Evolutionary conservation across 768 basidiomycete species (phyloP), one percentile per base, ranked within the genome.

Genomic region (Postia placenta): DNA sequence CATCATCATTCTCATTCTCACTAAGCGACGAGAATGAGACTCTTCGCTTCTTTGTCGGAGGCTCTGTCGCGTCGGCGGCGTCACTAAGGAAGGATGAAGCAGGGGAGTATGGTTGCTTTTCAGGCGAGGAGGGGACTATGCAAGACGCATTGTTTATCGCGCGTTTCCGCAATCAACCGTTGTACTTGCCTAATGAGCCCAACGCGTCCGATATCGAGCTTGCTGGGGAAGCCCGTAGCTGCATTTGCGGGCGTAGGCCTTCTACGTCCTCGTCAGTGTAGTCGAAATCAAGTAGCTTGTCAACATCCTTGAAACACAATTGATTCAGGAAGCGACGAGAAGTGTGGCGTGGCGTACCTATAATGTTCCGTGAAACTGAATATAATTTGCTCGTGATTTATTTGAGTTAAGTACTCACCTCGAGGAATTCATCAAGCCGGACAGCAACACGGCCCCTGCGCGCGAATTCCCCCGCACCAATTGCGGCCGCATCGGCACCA

Each of bases 361-460:
- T n/a, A n/a, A n/a, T n/a, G n/a, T n/a, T n/a, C n/a, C n/a, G n/a
- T n/a, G n/a, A n/a, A n/a, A n/a, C n/a, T n/a, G n/a, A n/a, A n/a
- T n/a, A n/a, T n/a, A n/a, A n/a, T n/a, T n/a, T n/a, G n/a, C n/a
- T n/a, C n/a, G n/a, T n/a, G n/a, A n/a, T n/a, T n/a, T n/a, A n/a
- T 25, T 20, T 42, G 40, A 33, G 28, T 12, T 20, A 3, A 26
- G 24, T 2, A 52, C 82, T 55, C 54, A 89, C 92, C 77, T 91
- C 78, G 41, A 93, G 68, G 47, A 87, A 63, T 64, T 92, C 88
- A 60, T 94, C 92, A 45, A 93, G 74, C 49, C 86, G 78, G 45
- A 84, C 78, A 2, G 89, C 91, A 11, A 88, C 79, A 49, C 81
- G 82, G 37, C 75, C 79, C 63, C 87, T 75, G 35, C 92, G 76